phyloP scores from a whole-genome alignment of 2,329 filamentous ascomycete species.

The Aspergillus ochraceus region DNA sequence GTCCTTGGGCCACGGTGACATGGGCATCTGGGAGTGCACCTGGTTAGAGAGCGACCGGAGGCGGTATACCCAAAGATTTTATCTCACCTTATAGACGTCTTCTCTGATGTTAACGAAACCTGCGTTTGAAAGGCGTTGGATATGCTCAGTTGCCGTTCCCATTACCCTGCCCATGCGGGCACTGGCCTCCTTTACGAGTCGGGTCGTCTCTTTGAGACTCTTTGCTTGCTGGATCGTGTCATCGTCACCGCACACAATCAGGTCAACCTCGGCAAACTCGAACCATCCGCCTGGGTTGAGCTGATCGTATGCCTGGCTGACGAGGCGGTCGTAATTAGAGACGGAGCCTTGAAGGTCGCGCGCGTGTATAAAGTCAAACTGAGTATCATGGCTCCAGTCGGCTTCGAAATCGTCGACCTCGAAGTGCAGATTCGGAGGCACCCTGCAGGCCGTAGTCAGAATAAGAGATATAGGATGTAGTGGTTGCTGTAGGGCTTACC shows the following conservation, averaged over 20 bases:
- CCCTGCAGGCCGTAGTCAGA: neutral
- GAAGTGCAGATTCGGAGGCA: neutral
- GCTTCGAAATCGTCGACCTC: neutral
- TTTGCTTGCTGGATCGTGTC: neutral
- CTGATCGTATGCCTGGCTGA: neutral
- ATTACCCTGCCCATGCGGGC: neutral
- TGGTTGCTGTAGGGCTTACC: neutral
- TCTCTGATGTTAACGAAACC: neutral
- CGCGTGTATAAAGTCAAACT: neutral
- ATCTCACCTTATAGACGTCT: neutral
- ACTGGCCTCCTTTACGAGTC: neutral
- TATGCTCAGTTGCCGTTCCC: neutral
- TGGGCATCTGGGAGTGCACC: neutral
- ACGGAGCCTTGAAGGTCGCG: neutral
- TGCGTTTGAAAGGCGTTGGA: neutral
- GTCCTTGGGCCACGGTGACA: neutral
- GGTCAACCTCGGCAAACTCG: neutral
- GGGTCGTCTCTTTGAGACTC: neutral
- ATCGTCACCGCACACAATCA: neutral
- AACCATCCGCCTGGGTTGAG: neutral
- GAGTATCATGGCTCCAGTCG: neutral
- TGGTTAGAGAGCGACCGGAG: neutral
- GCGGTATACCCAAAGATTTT: neutral
- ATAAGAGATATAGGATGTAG: neutral
- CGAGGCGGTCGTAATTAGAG: neutral